Evolutionary conservation across 495 filamentous ascomycete species (phyloP).

Genomic region (Xeromyces bisporus): DNA sequence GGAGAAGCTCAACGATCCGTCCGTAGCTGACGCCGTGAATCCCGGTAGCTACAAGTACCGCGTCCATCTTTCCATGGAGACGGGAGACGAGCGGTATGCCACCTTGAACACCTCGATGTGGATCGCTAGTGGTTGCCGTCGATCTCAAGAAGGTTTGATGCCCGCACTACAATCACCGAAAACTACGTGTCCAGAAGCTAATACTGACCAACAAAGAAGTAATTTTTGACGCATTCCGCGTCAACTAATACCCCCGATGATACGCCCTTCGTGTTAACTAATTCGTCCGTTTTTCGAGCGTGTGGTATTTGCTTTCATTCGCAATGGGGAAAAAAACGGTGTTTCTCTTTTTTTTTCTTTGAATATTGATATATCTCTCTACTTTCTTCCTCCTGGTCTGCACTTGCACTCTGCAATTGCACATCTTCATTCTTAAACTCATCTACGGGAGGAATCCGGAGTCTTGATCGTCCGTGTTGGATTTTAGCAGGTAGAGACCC

Average conservation of each 20-base stretch:
- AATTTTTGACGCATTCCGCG: conserved; percentile 31
- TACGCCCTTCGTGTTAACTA: conserved; percentile 6
- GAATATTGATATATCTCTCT: no score
- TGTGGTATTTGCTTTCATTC: conserved; percentile 12
- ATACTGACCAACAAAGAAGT: conserved; percentile 14
- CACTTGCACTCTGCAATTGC: no score
- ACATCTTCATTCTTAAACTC: no score
- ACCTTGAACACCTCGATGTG: conserved; percentile 46
- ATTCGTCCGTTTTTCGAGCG: conserved; percentile 25
- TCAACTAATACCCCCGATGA: conserved; percentile 19
- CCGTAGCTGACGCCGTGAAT: conserved; percentile 33
- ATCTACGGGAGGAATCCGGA: no score
- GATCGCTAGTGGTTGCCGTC: conserved; percentile 41
- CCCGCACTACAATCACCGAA: no score
- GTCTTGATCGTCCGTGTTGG: no score
- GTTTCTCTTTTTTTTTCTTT: conserved; percentile 2
- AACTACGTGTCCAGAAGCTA: neutral
- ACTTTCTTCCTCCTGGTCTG: no score
- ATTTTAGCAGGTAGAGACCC: no score
- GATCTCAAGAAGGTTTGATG: conserved; percentile 35
- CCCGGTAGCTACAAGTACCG: conserved; percentile 41
- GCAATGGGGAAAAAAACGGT: conserved; percentile 17
- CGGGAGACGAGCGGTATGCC: conserved; percentile 42
- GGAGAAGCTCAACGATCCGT: conserved; percentile 38
- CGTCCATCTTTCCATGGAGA: conserved; percentile 42